Evolutionary conservation across 345 rosid genomes (phyloP).

Genomic region (Hevea brasiliensis): DNA sequence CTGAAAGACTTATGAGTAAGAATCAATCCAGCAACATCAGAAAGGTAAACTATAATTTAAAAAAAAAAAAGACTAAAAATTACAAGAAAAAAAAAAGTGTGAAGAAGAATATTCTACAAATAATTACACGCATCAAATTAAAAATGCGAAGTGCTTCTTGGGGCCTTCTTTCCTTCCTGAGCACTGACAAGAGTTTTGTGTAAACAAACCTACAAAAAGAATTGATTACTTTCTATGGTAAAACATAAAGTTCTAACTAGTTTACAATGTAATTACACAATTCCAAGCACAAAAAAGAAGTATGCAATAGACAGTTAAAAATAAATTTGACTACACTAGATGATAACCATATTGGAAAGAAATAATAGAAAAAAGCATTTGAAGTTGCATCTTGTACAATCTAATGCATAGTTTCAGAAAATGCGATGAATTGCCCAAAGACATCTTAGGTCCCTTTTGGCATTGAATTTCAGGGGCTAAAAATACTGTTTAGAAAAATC

Average conservation of each 20-base stretch:
- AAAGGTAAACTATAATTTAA: not conserved
- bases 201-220: constrained; percentile 78
- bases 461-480: too few relatives aligned
- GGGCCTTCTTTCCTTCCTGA: constrained; percentile 69
- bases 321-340: not conserved
- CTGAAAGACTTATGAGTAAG: constrained; percentile 42
- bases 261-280: not conserved
- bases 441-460: not conserved
- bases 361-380: not conserved
- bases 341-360: not conserved
- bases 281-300: not conserved
- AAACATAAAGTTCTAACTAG: not conserved
- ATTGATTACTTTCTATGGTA: not conserved
- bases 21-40: constrained; percentile 32
- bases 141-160: constrained; percentile 68
- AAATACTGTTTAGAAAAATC: too few relatives aligned
- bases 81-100: not conserved
- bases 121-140: constrained; percentile 75
- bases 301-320: not conserved
- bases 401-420: not conserved
- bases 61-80: not conserved
- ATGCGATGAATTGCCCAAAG: not conserved
- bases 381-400: not conserved
- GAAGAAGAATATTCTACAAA: constrained; percentile 19
- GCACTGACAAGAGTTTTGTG: constrained; percentile 82